phyloP scores from a whole-genome alignment of 2,329 filamentous ascomycete genomes.

The Fusarium sp. region DNA sequence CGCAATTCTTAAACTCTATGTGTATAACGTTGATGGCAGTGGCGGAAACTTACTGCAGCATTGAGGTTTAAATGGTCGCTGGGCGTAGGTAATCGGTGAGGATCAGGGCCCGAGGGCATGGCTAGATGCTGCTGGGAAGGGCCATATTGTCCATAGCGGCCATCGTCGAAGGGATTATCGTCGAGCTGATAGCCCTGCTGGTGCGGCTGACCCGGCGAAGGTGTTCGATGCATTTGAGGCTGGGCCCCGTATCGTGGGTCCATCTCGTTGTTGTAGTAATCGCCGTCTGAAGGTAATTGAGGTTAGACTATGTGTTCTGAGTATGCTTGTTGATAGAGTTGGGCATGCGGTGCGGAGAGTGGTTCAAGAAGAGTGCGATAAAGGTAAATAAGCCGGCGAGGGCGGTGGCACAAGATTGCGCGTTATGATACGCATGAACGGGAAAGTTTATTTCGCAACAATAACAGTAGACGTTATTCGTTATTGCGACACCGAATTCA shows the following conservation, averaged over 20 bases:
- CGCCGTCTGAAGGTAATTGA: slow-evolving; percentile 62
- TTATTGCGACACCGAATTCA: slow-evolving; percentile 1
- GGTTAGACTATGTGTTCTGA: slow-evolving; percentile 41
- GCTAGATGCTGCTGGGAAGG: slow-evolving; percentile 46
- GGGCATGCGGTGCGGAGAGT: slow-evolving; percentile 10
- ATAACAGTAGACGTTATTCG: slow-evolving; percentile 3
- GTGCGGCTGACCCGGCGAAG: slow-evolving; percentile 81
- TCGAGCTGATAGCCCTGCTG: slow-evolving; percentile 85
- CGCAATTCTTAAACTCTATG: neutral
- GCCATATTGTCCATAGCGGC: slow-evolving; percentile 69
- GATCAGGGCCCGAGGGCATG: slow-evolving; percentile 48
- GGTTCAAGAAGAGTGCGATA: slow-evolving; percentile 4
- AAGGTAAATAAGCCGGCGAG: slow-evolving; percentile 17
- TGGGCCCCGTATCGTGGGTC: slow-evolving; percentile 53
- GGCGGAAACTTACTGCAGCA: slow-evolving; percentile 76
- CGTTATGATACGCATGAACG: slow-evolving; percentile 30
- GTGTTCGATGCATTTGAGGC: slow-evolving; percentile 65
- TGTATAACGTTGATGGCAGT: neutral
- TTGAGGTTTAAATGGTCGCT: slow-evolving; percentile 86
- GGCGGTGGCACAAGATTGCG: slow-evolving; percentile 34
- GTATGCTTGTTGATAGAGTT: slow-evolving; percentile 21
- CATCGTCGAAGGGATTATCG: slow-evolving; percentile 78
- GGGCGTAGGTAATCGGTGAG: slow-evolving; percentile 65
- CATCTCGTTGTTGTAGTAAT: slow-evolving; percentile 72
- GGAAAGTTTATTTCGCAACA: slow-evolving; percentile 13